Evolutionary conservation across 345 rosid species (phyloP).

Genomic region (Aquilaria yunnanensis): DNA sequence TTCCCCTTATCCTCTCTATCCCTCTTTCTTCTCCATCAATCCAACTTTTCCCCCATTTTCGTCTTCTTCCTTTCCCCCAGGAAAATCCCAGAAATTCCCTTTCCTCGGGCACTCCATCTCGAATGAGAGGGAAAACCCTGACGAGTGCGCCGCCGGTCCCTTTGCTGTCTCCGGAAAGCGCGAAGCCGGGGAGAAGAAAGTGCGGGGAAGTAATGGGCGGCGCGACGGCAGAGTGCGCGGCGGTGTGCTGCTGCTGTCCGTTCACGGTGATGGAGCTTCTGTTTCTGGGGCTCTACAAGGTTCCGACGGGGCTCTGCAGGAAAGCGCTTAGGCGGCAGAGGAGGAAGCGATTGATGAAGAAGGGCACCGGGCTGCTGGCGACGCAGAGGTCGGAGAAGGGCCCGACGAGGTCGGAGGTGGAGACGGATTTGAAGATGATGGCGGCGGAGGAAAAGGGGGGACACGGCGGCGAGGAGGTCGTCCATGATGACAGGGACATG

Average conservation of each 20-base stretch:
- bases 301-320: constrained; percentile 57
- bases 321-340: constrained; percentile 38
- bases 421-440: constrained; percentile 6
- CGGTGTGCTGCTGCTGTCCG: constrained; percentile 68
- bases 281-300: constrained; percentile 50
- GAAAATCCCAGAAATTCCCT: not conserved
- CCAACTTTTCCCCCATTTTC: not conserved
- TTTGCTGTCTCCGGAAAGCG: not conserved
- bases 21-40: no score
- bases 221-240: constrained; percentile 66
- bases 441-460: constrained; percentile 14
- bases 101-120: not conserved
- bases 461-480: constrained; percentile 8
- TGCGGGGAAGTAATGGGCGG: constrained; percentile 57
- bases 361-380: constrained; percentile 24
- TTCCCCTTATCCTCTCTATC: not conserved
- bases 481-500: constrained; percentile 36
- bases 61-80: not conserved
- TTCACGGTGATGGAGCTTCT: constrained; percentile 51
- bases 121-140: constrained; percentile 29
- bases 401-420: constrained; percentile 3
- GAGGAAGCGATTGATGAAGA: constrained; percentile 23
- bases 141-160: constrained; percentile 18
- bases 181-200: constrained; percentile 19
- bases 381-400: constrained; percentile 11